Evolutionary conservation across 192 early-diverging fungal species (phyloP).

Genomic region (Geranomyces michiganensis): DNA sequence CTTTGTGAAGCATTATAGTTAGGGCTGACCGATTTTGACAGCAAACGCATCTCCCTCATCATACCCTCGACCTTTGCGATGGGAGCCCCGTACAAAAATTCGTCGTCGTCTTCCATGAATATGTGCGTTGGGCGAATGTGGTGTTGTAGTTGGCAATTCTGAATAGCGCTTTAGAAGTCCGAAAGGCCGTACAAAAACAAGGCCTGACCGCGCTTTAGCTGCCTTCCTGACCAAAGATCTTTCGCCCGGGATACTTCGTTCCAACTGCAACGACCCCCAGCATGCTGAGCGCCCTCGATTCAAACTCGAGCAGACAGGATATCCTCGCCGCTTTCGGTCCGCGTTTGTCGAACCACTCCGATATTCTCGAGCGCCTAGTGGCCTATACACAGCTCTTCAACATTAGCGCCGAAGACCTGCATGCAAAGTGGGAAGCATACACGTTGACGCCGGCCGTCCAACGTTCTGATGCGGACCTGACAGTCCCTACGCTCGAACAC

Average conservation of each 20-base stretch:
- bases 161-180: no score
- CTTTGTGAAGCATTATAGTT: no score
- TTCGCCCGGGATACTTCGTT: neutral
- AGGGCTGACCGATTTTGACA: no score
- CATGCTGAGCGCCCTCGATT: conserved; percentile 18
- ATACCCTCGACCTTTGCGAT: neutral
- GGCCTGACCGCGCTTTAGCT: no score
- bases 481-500: conserved; percentile 32
- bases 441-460: conserved; percentile 26
- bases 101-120: conserved; percentile 24
- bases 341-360: conserved; percentile 14
- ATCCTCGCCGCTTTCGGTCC: conserved; percentile 31
- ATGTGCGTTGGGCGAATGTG: no score
- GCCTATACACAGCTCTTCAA: conserved; percentile 23
- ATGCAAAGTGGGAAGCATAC: conserved; percentile 53
- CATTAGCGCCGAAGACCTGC: conserved; percentile 45
- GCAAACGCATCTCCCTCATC: neutral
- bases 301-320: conserved; percentile 12
- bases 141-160: no score
- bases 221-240: no score
- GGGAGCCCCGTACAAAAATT: conserved; percentile 25
- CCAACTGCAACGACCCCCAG: neutral
- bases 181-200: no score
- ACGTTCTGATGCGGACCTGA: conserved; percentile 19
- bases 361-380: conserved; percentile 32